Evolutionary conservation across 108 stramenopile genomes (phyloP), one percentile per base, ranked within the genome.

Genomic region (Nitzschia sp.): DNA sequence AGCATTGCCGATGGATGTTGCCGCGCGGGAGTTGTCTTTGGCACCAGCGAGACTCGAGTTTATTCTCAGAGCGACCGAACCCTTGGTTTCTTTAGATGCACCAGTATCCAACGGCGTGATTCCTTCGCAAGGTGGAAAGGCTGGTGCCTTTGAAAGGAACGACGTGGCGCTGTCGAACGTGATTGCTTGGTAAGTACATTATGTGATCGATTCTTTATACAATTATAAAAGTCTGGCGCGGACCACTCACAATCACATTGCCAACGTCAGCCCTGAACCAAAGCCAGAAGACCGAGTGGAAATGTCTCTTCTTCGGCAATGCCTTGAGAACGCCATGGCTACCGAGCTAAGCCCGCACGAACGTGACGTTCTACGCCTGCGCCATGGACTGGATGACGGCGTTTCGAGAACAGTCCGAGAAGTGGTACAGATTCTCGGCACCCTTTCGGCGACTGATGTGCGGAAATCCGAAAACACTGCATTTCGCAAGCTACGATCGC

Each of bases 261-360:
- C n/a, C n/a, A n/a, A n/a, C n/a, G 31, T 65, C 47, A 78, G 77
- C 62, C 57, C 62, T 5, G 84, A 86, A 46, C 74, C 80, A 23
- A 47, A 47, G 25, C 86, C 89, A 11, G 88, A 89, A 62, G 88
- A 86, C 47, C 81, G 79, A 31, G 85, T 94, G 18, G 92, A 94
- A 80, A 59, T 83, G 54, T 82, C 84, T 5, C 84, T 94, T 28
- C 72, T 94, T 9, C 80, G 92, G 15, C 86, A 91, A 55, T 82
- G 81, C 56, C 69, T 94, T 15, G 90, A 94, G 65, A 90, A 91
- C 59, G 89, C 90, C 46, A 82, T 94, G 86, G 86, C 88, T 4
- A 70, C 87, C 1, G 89, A 91, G 63, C 73, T 94, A 35, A 72
- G 82, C 1, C 93, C 93, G 6, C 85, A 81, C 59, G 93, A 94